These are phyloP conservation scores for Pyracantha coccinea DNA, from an alignment of 331 rosid genomes.

Conservation along the genomic window DNA sequence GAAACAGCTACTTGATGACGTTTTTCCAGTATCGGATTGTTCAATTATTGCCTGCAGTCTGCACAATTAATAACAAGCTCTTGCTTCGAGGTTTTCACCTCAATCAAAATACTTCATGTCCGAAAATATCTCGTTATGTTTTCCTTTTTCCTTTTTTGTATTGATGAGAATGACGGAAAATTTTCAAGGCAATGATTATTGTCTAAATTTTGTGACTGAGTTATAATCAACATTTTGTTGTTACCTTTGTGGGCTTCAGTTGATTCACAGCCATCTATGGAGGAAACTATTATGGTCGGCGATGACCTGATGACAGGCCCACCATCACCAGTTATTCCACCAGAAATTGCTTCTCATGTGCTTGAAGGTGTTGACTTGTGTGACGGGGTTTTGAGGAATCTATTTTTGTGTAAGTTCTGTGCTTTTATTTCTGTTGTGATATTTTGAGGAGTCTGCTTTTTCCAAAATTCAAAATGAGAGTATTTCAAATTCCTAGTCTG, in stretches of 20 bases:
- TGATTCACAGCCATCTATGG: conserved; percentile 87
- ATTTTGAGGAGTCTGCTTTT: neutral
- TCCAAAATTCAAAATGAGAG: neutral
- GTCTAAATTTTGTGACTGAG: neutral
- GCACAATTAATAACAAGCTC: neutral
- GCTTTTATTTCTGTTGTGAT: neutral
- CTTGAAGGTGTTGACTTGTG: conserved; percentile 83
- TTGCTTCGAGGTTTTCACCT: neutral
- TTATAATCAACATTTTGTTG: neutral
- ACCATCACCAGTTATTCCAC: conserved; percentile 85
- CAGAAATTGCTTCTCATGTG: conserved; percentile 88
- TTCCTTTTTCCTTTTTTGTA: neutral
- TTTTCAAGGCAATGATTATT: neutral
- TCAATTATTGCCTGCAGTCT: neutral
- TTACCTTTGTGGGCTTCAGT: conserved; percentile 38
- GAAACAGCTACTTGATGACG: neutral
- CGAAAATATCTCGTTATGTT: neutral
- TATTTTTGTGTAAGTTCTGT: conserved; percentile 64
- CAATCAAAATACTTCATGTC: neutral
- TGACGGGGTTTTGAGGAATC: conserved; percentile 77
- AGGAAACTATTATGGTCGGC: conserved; percentile 89
- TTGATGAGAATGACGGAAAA: neutral
- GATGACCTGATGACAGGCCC: conserved; percentile 93
- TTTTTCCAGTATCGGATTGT: neutral
- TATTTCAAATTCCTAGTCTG: neutral